A percentile compares a stretch with the other conserved stretches of the same genome.
phyloP scores from a whole-genome alignment of 2,329 filamentous ascomycete genomes.

The Diaporthe longicolla region DNA sequence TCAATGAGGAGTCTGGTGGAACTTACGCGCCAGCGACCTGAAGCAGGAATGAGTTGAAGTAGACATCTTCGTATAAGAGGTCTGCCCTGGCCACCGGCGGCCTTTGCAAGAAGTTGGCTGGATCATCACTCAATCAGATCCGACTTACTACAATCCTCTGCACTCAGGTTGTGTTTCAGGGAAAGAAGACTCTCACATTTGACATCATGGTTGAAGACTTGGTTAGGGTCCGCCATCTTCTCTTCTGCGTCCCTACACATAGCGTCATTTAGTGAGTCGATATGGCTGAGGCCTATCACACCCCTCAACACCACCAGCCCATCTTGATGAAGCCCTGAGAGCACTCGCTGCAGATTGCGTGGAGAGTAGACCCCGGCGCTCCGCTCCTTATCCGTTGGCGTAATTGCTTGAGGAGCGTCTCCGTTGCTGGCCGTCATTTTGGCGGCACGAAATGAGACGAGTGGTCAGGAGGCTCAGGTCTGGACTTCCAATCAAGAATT shows the following conservation, averaged over 20 bases:
- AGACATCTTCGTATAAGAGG: slow-evolving; percentile 55
- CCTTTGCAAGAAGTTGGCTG: slow-evolving; percentile 57
- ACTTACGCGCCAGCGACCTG: slow-evolving; percentile 56
- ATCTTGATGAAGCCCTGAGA: slow-evolving; percentile 46
- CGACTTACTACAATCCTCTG: rapidly evolving
- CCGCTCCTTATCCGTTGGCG: slow-evolving; percentile 37
- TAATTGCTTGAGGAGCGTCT: slow-evolving; percentile 38
- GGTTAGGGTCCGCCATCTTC: slow-evolving; percentile 41
- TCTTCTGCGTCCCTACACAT: slow-evolving; percentile 46
- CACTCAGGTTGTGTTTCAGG: rapidly evolving
- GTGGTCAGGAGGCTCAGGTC: not conserved
- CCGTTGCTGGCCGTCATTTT: not conserved
- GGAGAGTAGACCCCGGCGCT: slow-evolving; percentile 35
- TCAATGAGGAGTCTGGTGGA: not conserved
- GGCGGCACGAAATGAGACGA: no score
- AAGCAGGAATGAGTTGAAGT: slow-evolving; percentile 58
- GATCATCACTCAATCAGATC: not conserved
- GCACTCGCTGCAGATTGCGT: slow-evolving; percentile 41
- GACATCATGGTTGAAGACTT: slow-evolving; percentile 46
- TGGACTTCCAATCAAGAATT: not conserved
- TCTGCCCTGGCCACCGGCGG: slow-evolving; percentile 52
- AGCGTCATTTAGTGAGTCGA: slow-evolving; percentile 44
- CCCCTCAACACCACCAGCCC: slow-evolving; percentile 46
- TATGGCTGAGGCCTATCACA: slow-evolving; percentile 43
- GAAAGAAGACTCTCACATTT: slow-evolving; percentile 42